phyloP scores from a whole-genome alignment of 495 filamentous ascomycete genomes.

The Bombardia bombarda region DNA sequence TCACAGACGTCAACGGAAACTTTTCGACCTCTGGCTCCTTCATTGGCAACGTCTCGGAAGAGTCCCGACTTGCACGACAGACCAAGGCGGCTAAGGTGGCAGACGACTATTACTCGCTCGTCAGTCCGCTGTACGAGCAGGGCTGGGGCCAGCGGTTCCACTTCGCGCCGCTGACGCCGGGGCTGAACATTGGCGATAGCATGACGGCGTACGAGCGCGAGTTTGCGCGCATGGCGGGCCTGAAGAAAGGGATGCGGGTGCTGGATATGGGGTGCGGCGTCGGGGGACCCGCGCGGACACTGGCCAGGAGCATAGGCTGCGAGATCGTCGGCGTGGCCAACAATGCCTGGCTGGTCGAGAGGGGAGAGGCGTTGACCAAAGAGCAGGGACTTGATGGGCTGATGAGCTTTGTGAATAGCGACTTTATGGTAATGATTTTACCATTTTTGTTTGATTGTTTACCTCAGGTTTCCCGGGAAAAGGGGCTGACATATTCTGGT shows the following conservation, averaged over 20 bases:
- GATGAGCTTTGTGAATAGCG: slow-evolving; percentile 3
- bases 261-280: slow-evolving; percentile 14
- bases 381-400: slow-evolving; percentile 5
- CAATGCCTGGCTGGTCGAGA: slow-evolving; percentile 13
- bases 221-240: slow-evolving; percentile 9
- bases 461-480: too few relatives aligned
- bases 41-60: neutral
- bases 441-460: neutral
- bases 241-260: slow-evolving; percentile 9
- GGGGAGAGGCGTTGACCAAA: slow-evolving; percentile 7
- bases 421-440: slow-evolving; percentile 7
- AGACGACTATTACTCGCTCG: neutral
- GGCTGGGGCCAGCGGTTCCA: slow-evolving; percentile 14
- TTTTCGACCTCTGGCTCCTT: neutral
- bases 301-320: slow-evolving; percentile 2
- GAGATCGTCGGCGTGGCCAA: slow-evolving; percentile 12
- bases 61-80: neutral
- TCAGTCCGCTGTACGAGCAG: neutral
- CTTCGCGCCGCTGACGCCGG: slow-evolving; percentile 11
- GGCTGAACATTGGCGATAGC: slow-evolving; percentile 11
- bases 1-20: neutral
- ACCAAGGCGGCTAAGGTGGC: neutral
- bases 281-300: slow-evolving; percentile 10
- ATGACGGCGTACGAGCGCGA: slow-evolving; percentile 10
- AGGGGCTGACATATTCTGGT: too few relatives aligned